These are phyloP conservation scores for Kwoniella botswanensis DNA, from an alignment of 768 basidiomycete genomes.

Conservation along the genomic window DNA sequence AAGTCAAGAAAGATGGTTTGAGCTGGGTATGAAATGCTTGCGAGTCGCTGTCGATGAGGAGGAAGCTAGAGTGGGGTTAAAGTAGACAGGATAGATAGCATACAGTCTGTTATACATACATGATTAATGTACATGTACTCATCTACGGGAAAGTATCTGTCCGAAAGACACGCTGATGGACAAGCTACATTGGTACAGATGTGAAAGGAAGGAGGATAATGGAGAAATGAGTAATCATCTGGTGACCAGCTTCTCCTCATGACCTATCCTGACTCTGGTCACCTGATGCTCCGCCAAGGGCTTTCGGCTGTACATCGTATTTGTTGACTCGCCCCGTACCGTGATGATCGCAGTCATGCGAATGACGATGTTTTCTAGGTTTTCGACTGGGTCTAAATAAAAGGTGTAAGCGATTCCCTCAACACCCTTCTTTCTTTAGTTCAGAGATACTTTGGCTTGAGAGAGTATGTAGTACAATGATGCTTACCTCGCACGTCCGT, in stretches of 20 bases:
- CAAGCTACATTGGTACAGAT: not conserved
- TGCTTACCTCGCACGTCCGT: slow-evolving; percentile 27
- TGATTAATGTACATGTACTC: slow-evolving; percentile 7
- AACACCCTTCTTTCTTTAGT: not conserved
- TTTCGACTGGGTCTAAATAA: slow-evolving; percentile 15
- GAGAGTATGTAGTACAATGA: not conserved
- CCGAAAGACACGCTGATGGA: not conserved
- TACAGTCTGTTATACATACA: slow-evolving; percentile 10
- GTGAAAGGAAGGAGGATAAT: not conserved
- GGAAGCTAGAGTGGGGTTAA: slow-evolving; percentile 25
- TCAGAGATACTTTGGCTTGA: not conserved
- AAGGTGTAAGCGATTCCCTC: not conserved
- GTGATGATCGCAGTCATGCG: slow-evolving; percentile 24
- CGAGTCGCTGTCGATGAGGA: slow-evolving; percentile 27
- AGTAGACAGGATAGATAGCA: slow-evolving; percentile 4
- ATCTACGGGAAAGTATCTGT: not conserved
- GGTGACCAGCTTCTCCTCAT: not conserved
- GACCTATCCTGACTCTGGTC: slow-evolving; percentile 1
- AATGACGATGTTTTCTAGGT: slow-evolving; percentile 18
- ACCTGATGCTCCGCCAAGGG: not conserved
- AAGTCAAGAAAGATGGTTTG: slow-evolving; percentile 73
- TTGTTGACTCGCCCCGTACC: slow-evolving; percentile 15
- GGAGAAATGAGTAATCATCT: not conserved
- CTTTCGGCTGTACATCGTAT: slow-evolving; percentile 26
- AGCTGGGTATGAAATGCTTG: slow-evolving; percentile 65